A percentile compares a stretch with the other conserved stretches of the same genome.
Conservation (phyloP, 148 eudicot species). For the Drosera capensis region DNA sequence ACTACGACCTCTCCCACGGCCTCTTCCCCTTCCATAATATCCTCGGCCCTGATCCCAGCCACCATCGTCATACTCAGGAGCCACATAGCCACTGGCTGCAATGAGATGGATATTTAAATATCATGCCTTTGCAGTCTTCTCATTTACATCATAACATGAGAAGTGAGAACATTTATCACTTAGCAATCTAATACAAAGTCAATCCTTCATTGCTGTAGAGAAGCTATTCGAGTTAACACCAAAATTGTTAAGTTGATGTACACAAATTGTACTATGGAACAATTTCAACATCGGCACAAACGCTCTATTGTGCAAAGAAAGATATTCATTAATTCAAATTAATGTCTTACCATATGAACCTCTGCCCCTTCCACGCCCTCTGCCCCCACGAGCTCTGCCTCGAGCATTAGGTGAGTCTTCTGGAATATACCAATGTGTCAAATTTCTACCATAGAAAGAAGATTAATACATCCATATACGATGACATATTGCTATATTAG, state of each 20-base stretch:
- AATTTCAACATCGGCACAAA: no score
- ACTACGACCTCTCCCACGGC: conserved; percentile 16
- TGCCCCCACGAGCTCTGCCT: no score
- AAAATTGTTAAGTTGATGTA: no score
- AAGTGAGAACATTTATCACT: background rate
- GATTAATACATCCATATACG: background rate
- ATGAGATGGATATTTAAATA: background rate
- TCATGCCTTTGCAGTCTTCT: no score
- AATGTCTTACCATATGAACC: conserved; percentile 17
- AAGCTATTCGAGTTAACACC: no score
- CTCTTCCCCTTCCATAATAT: conserved; percentile 39
- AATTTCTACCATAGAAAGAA: background rate
- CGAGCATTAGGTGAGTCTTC: conserved; percentile 69
- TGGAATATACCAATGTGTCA: conserved; percentile 23
- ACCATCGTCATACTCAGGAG: conserved; percentile 64
- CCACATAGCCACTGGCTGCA: conserved; percentile 55
- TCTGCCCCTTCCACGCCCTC: conserved; percentile 84
- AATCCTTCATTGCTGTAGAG: no score
- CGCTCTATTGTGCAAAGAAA: no score
- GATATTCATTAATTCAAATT: background rate
- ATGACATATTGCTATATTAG: no score
- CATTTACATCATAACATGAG: no score
- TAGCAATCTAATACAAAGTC: background rate
- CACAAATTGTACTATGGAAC: background rate
- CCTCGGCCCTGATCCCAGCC: conserved; percentile 70